Evolutionary conservation across 2,329 filamentous ascomycete species (phyloP).

Genomic region (Aspergillus tanneri): DNA sequence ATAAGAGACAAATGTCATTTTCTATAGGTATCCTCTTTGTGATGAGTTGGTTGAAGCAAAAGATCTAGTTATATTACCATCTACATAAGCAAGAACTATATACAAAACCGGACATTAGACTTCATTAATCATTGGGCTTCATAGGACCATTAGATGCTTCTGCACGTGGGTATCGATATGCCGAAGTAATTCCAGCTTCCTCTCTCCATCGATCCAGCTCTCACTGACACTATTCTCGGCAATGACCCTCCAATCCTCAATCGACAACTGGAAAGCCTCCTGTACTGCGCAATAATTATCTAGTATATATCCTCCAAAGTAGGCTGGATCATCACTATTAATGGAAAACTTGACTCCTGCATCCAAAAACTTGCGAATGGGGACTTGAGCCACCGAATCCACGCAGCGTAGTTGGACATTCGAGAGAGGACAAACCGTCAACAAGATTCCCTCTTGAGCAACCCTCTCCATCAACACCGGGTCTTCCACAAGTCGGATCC

Average conservation of each 20-base stretch:
- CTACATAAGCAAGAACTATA: too few relatives aligned
- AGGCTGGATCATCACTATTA: conserved; percentile 73
- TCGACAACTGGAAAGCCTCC: conserved; percentile 63
- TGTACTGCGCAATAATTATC: conserved; percentile 76
- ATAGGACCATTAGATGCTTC: conserved; percentile 18
- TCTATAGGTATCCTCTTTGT: too few relatives aligned
- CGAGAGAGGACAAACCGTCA: conserved; percentile 72
- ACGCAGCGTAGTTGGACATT: conserved; percentile 66
- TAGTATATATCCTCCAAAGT: conserved; percentile 73
- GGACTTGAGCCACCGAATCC: conserved; percentile 54
- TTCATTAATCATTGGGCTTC: neutral
- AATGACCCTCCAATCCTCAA: conserved; percentile 67
- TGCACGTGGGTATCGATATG: conserved; percentile 34
- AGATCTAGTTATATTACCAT: too few relatives aligned
- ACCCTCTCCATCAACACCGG: conserved; percentile 58
- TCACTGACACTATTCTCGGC: conserved; percentile 62
- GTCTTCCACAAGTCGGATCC: conserved; percentile 64
- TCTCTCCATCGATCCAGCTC: conserved; percentile 65
- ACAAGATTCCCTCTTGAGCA: conserved; percentile 56
- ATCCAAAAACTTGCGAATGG: conserved; percentile 63
- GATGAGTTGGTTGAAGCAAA: too few relatives aligned
- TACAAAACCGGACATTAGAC: neutral
- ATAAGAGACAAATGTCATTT: too few relatives aligned
- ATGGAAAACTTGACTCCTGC: conserved; percentile 66
- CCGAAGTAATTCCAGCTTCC: conserved; percentile 60